Evolutionary conservation across 78 protist genomes (phyloP), one percentile per base, ranked within the genome.

Genomic region (Speleostelium caveatum): DNA sequence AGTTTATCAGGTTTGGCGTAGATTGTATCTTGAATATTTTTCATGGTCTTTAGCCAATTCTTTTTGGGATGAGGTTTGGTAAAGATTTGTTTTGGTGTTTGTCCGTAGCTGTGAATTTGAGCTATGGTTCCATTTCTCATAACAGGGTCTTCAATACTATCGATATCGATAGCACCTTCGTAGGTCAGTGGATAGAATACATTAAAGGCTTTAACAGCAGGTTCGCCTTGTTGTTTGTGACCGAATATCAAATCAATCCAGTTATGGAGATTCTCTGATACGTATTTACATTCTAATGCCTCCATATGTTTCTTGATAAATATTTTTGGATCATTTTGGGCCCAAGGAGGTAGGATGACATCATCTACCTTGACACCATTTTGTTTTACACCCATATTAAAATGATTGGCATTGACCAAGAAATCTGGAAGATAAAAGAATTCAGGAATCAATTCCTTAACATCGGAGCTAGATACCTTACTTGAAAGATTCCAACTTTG

Each of bases 201-300:
- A 30, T 99, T 99, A 66, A 6, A 8, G 0, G 99, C 98, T 33
- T 36, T 65, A 45, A 36, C 94, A 1, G 99, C 98, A n/a, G 60
- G 97, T 55, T 51, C 58, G 30, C 99, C 99, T 1, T 66, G 73
- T 95, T 99, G 99, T 89, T 97, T 97, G 92, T 24, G 62, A 26
- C 99, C 99, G 68, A 98, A 99, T 73, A 99, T 92, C 33, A 99
- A 90, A 87, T 99, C 99, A 41, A 99, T 97, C 99, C 99, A 99
- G 53, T 86, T 19, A 71, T 96, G 98, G 59, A 99, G 94, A 61
- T 93, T 68, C 30, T 33, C 93, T 0, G 97, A 73, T 35, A 98
- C 99, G 67, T 86, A 86, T 10, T 63, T 90, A 0, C 93, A 79
- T 94, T 99, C 99, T 49, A 98, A 91, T 2, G 98, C 99, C 41